Evolutionary conservation across 1,139 yeast species (phyloP).

Genomic region (Arxiozyma slooffiae): DNA sequence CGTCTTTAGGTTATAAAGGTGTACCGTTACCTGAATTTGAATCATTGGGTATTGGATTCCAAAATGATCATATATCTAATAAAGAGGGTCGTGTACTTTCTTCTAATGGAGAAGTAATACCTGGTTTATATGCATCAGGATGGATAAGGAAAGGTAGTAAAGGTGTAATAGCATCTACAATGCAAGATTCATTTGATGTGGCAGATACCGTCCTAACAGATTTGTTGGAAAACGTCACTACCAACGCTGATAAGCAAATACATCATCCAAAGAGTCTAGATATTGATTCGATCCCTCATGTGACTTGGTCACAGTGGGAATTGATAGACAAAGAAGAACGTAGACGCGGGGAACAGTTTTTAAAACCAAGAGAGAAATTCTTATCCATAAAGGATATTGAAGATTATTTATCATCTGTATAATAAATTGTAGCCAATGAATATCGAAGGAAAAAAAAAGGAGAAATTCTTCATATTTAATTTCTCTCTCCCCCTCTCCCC

Average conservation of each 20-base stretch:
- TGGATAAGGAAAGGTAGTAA: conserved; percentile 87
- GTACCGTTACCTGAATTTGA: conserved; percentile 48
- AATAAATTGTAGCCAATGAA: background rate
- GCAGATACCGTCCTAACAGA: conserved; percentile 59
- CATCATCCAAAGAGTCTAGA: conserved; percentile 3
- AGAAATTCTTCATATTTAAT: background rate
- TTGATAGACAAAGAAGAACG: background rate
- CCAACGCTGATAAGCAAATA: background rate
- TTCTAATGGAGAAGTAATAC: conserved; percentile 22
- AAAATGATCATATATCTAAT: conserved; percentile 51
- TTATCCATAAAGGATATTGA: background rate
- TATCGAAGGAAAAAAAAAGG: background rate
- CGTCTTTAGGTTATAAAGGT: conserved; percentile 81
- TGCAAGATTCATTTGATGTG: conserved; percentile 73
- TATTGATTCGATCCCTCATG: background rate
- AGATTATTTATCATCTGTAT: background rate
- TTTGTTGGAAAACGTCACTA: no score
- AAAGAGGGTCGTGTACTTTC: conserved; percentile 47
- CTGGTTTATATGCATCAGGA: conserved; percentile 73
- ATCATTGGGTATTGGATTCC: conserved; percentile 47
- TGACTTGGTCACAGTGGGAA: background rate
- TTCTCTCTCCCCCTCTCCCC: background rate
- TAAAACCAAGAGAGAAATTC: background rate
- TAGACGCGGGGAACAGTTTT: background rate
- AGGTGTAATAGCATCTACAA: conserved; percentile 88